Conservation (phyloP, 306 rosid genomes). For the Acacia crassicarpa region DNA sequence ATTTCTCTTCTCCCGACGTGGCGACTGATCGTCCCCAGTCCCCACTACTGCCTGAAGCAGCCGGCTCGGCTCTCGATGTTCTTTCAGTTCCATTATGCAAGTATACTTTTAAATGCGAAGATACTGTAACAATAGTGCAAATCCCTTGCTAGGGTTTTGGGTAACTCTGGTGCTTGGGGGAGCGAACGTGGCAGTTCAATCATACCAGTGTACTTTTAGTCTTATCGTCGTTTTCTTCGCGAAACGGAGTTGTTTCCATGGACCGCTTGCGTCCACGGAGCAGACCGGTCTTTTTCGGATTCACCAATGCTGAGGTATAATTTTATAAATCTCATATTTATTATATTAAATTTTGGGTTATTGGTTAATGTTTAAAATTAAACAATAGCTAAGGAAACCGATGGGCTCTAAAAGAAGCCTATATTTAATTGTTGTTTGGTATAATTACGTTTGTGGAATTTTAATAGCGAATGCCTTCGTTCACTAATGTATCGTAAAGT, state of each 20-base stretch:
- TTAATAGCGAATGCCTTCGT: background rate
- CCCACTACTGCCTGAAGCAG: background rate
- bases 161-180: background rate
- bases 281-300: constrained; percentile 63
- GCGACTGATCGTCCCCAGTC: background rate
- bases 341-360: background rate
- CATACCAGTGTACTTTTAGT: background rate
- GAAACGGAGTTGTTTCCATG: constrained; percentile 32
- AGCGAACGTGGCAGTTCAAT: background rate
- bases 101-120: background rate
- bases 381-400: background rate
- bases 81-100: background rate
- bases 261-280: constrained; percentile 91
- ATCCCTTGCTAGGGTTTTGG: constrained; percentile 26
- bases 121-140: background rate
- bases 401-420: background rate
- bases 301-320: constrained; percentile 74
- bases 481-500: background rate
- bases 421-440: background rate
- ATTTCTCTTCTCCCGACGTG: background rate
- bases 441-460: background rate
- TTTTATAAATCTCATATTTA: background rate
- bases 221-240: background rate
- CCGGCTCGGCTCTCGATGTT: constrained; percentile 10
- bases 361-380: background rate